Evolutionary conservation across 805 yeast species (phyloP).

Genomic region (Naumovozyma dairenensis): DNA sequence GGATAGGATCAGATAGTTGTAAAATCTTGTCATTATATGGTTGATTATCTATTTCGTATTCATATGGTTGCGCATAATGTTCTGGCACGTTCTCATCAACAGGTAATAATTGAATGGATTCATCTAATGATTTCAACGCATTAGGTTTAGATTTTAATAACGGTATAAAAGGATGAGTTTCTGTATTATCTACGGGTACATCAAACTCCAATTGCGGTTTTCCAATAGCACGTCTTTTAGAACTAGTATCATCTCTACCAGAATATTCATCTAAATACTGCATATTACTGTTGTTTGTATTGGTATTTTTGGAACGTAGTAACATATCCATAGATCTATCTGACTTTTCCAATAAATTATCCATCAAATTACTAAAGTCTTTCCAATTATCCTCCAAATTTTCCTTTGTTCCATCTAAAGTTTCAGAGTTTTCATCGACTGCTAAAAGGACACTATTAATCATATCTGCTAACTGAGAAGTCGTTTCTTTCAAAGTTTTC

Average conservation of each 20-base stretch:
- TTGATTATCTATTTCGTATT: constrained; percentile 56
- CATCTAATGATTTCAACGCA: constrained; percentile 47
- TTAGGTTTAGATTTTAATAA: constrained; percentile 63
- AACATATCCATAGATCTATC: constrained; percentile 55
- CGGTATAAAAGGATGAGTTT: constrained; percentile 68
- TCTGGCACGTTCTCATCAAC: constrained; percentile 37
- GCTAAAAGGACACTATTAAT: constrained; percentile 38
- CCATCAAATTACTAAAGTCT: constrained; percentile 51
- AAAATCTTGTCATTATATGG: constrained; percentile 57
- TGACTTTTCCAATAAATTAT: constrained; percentile 62
- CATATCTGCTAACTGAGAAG: constrained; percentile 35
- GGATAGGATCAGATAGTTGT: constrained; percentile 37
- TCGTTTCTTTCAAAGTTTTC: constrained; percentile 31
- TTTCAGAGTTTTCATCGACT: constrained; percentile 26
- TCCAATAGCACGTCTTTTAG: constrained; percentile 28
- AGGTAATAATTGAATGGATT: constrained; percentile 34
- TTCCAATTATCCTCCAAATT: constrained; percentile 49
- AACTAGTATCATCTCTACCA: constrained; percentile 7
- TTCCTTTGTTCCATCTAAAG: constrained; percentile 31
- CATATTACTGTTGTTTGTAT: constrained; percentile 14
- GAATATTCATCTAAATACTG: constrained; percentile 44
- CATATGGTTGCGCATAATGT: constrained; percentile 76
- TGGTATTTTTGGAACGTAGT: constrained; percentile 16
- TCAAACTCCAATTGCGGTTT: constrained; percentile 67
- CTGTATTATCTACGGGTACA: constrained; percentile 55